Evolutionary conservation across 2,329 filamentous ascomycete species (phyloP), one percentile per base, ranked within the genome.

Genomic region (Penicillium sp.): DNA sequence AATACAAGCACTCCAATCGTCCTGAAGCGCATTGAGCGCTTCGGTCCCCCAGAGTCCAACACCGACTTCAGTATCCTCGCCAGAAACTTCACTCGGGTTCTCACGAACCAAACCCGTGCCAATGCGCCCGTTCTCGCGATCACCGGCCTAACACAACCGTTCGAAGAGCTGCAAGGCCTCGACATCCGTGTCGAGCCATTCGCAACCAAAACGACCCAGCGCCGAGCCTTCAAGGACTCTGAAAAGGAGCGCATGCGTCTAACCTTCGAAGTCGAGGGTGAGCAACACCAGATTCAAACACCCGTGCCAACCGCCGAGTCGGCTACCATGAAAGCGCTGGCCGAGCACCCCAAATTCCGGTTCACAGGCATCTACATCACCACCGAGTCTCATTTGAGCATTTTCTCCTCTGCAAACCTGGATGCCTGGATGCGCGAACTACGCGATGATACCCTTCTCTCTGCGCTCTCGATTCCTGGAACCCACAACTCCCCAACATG

Each of bases 401-500:
- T 98, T 59, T 87, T 88, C 76, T 90, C 87, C 60, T 91, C 87
- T 5, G 83, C 87, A 16, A 82, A 86, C 53, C 83, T 93, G 49
- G 72, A 86, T 60, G 77, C 81, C 52, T 96, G 95, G 95, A 98
- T 98, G 93, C 76, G 81, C 55, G 82, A 87, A 59, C 81, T 98
- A 43, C 80, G 83, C 58, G 85, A 93, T 68, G 82, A 86, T 21
- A 88, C 86, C 51, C 87, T 91, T 1, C 80, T 98, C 4, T 90
- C 90, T 1, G 83, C 88, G 3, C 85, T 99, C 49, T 95, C 90
- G 49, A 95, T 98, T 61, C 95, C 95, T 16, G 95, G 95, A 62
- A 97, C 95, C 0, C 95, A 99, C 80, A 98, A 99, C 78, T 91
- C 90, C 19, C 91, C 95, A 7, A 96, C 93, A 10, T 89, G 85